phyloP scores from a whole-genome alignment of 1,284 basidiomycete species.

The Cystobasidium sp. region DNA sequence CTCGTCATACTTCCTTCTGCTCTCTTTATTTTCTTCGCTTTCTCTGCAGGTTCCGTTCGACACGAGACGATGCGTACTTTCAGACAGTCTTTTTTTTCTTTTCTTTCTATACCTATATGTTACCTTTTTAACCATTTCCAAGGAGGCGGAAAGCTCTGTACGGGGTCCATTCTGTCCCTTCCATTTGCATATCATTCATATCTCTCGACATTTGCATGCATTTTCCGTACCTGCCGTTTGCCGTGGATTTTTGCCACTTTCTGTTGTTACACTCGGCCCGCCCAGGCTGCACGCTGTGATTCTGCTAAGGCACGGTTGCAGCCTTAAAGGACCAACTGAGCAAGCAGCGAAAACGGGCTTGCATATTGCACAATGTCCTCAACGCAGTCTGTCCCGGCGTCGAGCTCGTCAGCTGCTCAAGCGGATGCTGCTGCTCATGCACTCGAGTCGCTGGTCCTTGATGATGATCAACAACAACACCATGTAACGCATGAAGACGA shows the following conservation, averaged over 20 bases:
- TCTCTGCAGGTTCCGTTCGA: neutral
- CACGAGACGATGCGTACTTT: neutral
- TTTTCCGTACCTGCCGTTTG: too few species aligned
- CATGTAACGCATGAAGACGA: constrained; percentile 5
- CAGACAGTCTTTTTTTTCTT: neutral
- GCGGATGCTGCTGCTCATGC: constrained; percentile 23
- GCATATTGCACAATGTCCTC: constrained; percentile 17
- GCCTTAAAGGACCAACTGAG: too few species aligned
- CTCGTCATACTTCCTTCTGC: neutral
- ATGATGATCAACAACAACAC: constrained; percentile 2
- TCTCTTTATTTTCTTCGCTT: neutral
- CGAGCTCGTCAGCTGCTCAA: constrained; percentile 11
- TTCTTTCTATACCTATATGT: neutral
- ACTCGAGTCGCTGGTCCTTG: constrained; percentile 26
- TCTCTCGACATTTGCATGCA: too few species aligned
- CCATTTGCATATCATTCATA: too few species aligned
- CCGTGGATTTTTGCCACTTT: too few species aligned
- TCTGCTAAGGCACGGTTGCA: too few species aligned
- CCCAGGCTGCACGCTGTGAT: too few species aligned
- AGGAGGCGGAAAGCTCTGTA: too few species aligned
- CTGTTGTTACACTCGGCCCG: too few species aligned
- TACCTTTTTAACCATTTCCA: neutral
- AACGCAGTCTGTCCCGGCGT: constrained; percentile 38
- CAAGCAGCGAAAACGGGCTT: too few species aligned
- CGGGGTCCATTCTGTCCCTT: too few species aligned